These are phyloP conservation scores for Tolypocladium inflatum DNA, from an alignment of 2,329 filamentous ascomycete genomes.

Conservation along the genomic window DNA sequence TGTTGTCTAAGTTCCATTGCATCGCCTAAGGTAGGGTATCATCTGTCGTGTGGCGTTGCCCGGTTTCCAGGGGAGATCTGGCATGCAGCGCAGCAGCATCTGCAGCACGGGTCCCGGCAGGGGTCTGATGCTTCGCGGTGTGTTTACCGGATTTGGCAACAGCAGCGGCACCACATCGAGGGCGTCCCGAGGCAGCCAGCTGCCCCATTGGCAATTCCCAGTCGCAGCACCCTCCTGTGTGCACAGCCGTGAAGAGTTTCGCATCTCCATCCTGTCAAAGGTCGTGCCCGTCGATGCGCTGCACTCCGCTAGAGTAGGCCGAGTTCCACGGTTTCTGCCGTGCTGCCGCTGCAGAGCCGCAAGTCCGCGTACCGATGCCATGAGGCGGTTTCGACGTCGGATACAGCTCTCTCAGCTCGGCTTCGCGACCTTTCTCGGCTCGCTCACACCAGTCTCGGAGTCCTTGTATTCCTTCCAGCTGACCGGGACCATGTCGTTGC, in stretches of 20 bases:
- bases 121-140: neutral
- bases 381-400: neutral
- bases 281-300: neutral
- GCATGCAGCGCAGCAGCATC: neutral
- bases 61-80: neutral
- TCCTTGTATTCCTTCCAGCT: conserved; percentile 95
- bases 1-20: neutral
- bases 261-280: neutral
- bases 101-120: neutral
- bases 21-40: neutral
- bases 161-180: neutral
- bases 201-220: neutral
- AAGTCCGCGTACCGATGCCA: neutral
- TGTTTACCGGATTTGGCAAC: neutral
- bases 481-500: conserved; percentile 84
- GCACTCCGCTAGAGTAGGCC: neutral
- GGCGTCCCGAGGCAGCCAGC: neutral
- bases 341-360: neutral
- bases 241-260: neutral
- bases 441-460: conserved; percentile 63
- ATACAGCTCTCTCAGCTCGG: conserved; percentile 52
- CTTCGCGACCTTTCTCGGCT: conserved; percentile 87
- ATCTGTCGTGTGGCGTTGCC: neutral
- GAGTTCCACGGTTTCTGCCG: neutral
- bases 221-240: neutral